phyloP scores from a whole-genome alignment of 306 rosid species.

The Ziziphus jujuba region DNA sequence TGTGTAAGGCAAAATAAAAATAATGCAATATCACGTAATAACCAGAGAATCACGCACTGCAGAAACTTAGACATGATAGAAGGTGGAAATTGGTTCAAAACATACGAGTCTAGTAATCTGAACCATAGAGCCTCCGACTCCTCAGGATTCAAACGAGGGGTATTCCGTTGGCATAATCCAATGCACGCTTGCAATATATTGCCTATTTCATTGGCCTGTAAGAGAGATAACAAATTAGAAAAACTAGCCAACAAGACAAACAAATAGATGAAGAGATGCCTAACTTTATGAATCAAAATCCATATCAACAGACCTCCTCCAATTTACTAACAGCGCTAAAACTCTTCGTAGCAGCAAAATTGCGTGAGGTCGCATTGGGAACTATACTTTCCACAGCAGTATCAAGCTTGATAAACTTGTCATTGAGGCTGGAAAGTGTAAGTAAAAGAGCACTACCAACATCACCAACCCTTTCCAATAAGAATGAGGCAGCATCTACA shows the following conservation, averaged over 20 bases:
- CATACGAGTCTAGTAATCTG: constrained; percentile 93
- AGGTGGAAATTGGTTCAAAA: constrained; percentile 22
- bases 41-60: neutral
- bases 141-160: constrained; percentile 94
- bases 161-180: constrained; percentile 93
- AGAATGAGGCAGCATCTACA: constrained; percentile 87
- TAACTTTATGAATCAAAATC: constrained; percentile 25
- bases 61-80: constrained; percentile 12
- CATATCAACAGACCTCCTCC: constrained; percentile 64
- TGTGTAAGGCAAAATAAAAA: neutral
- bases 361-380: constrained; percentile 35
- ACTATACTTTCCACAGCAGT: constrained; percentile 62
- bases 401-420: constrained; percentile 77
- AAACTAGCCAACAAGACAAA: constrained; percentile 16
- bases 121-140: constrained; percentile 96
- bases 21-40: neutral
- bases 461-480: constrained; percentile 93
- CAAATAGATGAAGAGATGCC: neutral
- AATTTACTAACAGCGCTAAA: constrained; percentile 41
- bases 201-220: constrained; percentile 59
- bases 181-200: constrained; percentile 76
- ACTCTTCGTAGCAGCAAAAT: constrained; percentile 41
- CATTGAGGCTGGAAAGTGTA: constrained; percentile 74
- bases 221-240: constrained; percentile 23
- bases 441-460: constrained; percentile 89